Evolutionary conservation across 495 filamentous ascomycete genomes (phyloP).

Genomic region (Penicillium riverlandense): DNA sequence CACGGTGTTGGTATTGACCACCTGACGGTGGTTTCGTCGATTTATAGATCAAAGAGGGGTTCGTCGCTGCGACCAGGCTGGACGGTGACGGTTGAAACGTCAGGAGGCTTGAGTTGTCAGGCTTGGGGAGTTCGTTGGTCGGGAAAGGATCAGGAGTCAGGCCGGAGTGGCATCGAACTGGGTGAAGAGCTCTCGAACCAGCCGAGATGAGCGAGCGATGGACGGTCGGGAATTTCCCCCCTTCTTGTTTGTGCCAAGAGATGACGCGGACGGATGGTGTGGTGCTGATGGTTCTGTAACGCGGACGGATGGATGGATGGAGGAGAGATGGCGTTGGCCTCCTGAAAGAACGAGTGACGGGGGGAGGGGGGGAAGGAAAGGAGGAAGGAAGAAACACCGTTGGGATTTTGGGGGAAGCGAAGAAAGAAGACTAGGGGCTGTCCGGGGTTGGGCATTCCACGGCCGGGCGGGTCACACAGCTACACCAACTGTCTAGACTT

Average conservation of each 20-base stretch:
- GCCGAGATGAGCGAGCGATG: conserved; percentile 4
- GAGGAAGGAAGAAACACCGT: neutral
- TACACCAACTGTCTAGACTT: too few relatives aligned
- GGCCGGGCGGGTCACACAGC: neutral
- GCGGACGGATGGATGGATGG: too few relatives aligned
- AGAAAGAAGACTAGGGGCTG: neutral
- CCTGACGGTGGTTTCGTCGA: conserved; percentile 19
- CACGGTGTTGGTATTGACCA: conserved; percentile 34
- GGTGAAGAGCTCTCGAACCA: conserved; percentile 3
- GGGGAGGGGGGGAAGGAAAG: neutral
- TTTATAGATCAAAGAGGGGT: conserved; percentile 9
- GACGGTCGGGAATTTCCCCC: neutral
- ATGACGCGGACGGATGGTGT: too few relatives aligned
- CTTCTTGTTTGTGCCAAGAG: neutral
- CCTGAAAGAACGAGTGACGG: too few relatives aligned
- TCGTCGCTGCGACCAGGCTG: neutral
- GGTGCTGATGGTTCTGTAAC: too few relatives aligned
- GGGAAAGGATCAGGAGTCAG: neutral
- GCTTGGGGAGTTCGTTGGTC: conserved; percentile 14
- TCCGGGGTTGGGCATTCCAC: conserved; percentile 5
- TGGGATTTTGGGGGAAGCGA: too few relatives aligned
- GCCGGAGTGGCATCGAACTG: conserved; percentile 2
- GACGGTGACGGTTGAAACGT: conserved; percentile 6
- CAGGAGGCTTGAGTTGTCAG: conserved; percentile 12
- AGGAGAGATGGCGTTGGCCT: too few relatives aligned